Base-by-base conservation (phyloP, 495 filamentous ascomycete genomes). In the Podospora pseudopauciseta region DNA sequence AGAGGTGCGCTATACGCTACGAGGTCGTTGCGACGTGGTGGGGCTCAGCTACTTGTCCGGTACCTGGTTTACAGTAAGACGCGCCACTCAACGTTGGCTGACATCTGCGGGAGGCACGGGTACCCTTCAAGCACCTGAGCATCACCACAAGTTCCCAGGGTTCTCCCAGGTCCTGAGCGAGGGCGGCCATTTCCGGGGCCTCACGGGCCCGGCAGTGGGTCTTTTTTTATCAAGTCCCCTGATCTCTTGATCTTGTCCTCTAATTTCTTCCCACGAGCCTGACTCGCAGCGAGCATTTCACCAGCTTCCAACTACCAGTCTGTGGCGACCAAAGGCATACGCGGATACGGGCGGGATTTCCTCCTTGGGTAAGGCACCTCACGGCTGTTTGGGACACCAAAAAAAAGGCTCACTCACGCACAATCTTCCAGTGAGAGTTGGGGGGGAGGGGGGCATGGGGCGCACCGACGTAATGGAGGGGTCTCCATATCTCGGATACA, bases 11-110 rank as follows among this genome's bases (percentile, higher is more conserved):
- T 28, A 39, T n/a, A 63, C 61, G 61, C 59, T 34, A 64, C 28
- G 60, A 66, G 64, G 61, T 68, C 70, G 70, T 68, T 69, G 67
- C 70, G 64, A 64, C 53, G 44, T 72, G 62, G 72, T 76, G 74
- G 74, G 72, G 74, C 70, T 27, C 16, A 68, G 64, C 55, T 74
- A 75, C 72, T 34, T 74, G 66, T 39, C 54, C 34, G 39, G 39
- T 49, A 49, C 39, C 39, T 49, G 39, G 39, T 13, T 13, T 49
- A 13, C 39, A 49, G 39, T 64, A 70, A 70, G 71, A 75, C 73
- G 54, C 49, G 62, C 39, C 30, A 28, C 57, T 32, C 19, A 65
- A 65, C 63, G 68, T 68, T 74, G 67, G 70, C 63, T 68, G 68
- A 18, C 26, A 63, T 60, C 64, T 69, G 70, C 60, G 72, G 63